Evolutionary conservation across 768 basidiomycete genomes (phyloP).

Genomic region (Serendipita vermifera): DNA sequence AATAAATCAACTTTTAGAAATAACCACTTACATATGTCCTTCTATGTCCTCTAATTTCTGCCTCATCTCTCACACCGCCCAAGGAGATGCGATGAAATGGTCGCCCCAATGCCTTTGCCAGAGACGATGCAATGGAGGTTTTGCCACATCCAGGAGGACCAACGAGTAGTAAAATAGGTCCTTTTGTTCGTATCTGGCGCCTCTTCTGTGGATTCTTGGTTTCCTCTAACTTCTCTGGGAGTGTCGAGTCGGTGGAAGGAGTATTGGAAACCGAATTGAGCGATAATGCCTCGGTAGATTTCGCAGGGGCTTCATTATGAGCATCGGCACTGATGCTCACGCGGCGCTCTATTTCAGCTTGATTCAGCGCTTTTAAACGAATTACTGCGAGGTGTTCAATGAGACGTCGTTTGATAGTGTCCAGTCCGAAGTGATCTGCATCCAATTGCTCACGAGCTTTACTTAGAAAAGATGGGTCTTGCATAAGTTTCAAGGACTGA

Average conservation of each 20-base stretch:
- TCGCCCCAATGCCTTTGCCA: conserved; percentile 67
- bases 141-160: conserved; percentile 89
- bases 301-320: conserved; percentile 18
- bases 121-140: conserved; percentile 79
- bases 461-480: conserved; percentile 46
- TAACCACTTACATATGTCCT: conserved; percentile 60
- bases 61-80: conserved; percentile 88
- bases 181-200: conserved; percentile 29
- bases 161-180: conserved; percentile 60
- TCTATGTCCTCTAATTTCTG: conserved; percentile 62
- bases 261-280: too few relatives aligned
- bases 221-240: conserved; percentile 12
- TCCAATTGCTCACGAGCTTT: conserved; percentile 72
- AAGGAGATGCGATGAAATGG: conserved; percentile 89
- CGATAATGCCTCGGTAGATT: too few relatives aligned
- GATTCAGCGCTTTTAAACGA: conserved; percentile 30
- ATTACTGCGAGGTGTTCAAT: conserved; percentile 90
- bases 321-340: conserved; percentile 22
- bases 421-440: conserved; percentile 81
- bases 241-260: conserved; percentile 9
- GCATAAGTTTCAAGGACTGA: conserved; percentile 27
- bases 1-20: conserved; percentile 21
- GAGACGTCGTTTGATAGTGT: conserved; percentile 81
- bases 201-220: not conserved
- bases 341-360: conserved; percentile 26